These are phyloP conservation scores for Pichia rugopelliculosa DNA, from an alignment of 805 yeast genomes.

Conservation along the genomic window DNA sequence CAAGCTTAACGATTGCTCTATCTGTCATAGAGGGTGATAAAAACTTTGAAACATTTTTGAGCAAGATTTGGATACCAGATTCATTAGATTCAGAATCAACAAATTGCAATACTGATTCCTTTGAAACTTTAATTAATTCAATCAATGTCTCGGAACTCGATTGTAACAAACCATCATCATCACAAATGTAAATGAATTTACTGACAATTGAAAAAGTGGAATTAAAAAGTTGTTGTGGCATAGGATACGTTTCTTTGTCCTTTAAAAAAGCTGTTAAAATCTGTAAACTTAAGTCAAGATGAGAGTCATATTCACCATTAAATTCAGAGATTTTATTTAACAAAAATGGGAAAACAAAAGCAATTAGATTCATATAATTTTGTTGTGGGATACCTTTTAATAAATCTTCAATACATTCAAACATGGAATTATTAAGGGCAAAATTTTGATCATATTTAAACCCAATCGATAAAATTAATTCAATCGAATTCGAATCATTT, in stretches of 20 bases:
- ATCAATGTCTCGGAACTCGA: slow-evolving; percentile 69
- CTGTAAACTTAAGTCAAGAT: slow-evolving; percentile 51
- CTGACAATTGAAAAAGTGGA: slow-evolving; percentile 38
- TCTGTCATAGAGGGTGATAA: slow-evolving; percentile 68
- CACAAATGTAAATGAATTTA: slow-evolving; percentile 35
- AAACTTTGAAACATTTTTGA: slow-evolving; percentile 60
- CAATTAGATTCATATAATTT: slow-evolving; percentile 41
- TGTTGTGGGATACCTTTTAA: slow-evolving; percentile 39
- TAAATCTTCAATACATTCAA: slow-evolving; percentile 59
- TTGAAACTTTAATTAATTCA: slow-evolving; percentile 43
- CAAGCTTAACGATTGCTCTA: slow-evolving; percentile 75
- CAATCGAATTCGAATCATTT: slow-evolving; percentile 33
- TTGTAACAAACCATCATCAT: slow-evolving; percentile 76
- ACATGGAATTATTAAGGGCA: slow-evolving; percentile 57
- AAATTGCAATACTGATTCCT: slow-evolving; percentile 27
- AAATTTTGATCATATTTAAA: slow-evolving; percentile 70
- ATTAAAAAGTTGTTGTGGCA: slow-evolving; percentile 30
- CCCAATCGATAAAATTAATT: slow-evolving; percentile 55
- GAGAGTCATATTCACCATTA: slow-evolving; percentile 50
- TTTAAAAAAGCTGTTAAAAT: slow-evolving; percentile 44
- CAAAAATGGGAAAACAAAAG: slow-evolving; percentile 45
- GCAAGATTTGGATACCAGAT: slow-evolving; percentile 48
- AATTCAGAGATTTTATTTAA: slow-evolving; percentile 32
- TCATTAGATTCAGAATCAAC: slow-evolving; percentile 28
- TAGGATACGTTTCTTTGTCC: slow-evolving; percentile 23